Evolutionary conservation across 2,329 filamentous ascomycete species (phyloP), one percentile per base, ranked within the genome.

Genomic region (Pseudogymnoascus sp.): DNA sequence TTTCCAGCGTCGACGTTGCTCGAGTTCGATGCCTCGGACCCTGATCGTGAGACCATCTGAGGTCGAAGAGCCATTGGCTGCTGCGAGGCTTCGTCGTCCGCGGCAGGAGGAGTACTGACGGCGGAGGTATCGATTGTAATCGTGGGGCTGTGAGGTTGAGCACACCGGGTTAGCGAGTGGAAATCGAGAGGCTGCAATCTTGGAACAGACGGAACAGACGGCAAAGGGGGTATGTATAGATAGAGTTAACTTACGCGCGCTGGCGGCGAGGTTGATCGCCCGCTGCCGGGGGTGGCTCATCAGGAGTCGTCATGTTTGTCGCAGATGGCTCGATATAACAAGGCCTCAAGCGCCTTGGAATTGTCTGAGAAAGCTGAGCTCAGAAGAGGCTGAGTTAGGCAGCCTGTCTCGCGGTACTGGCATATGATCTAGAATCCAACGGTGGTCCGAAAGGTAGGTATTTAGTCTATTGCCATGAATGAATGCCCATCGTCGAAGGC

Each of bases 101-200:
- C 71, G 69, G 65, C 36, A 37, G 57, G 29, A 51, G 61, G 64
- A 51, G 65, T 73, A 72, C 74, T 79, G 67, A 81, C 79, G 63
- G 81, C 79, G 64, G 81, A 82, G 21, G 81, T 83, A 70, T 84
- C 81, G 66, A 84, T 82, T 31, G 81, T 83, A 62, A 83, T 84
- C 10, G 81, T 83, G 21, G 81, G 81, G 63, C 73, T 74, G 63
- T 23, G 62, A 57, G 59, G 21, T 51, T 60, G 60, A 61, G 36
- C 45, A 47, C 21, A 10, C 21, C 23, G 63, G 62, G 63, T 70
- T 65, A 70, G 68, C 64, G 67, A 67, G 64, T 29, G 45, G 23
- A 29, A 51, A 10, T 51, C 57, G 57, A 60, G 57, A 60, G 57
- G 57, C 57, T 51, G 45, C 23, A 51, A 51, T 51, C 45, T 51